Conservation (phyloP, 352 stramenopile genomes). For the Pythium pyrilobum region DNA sequence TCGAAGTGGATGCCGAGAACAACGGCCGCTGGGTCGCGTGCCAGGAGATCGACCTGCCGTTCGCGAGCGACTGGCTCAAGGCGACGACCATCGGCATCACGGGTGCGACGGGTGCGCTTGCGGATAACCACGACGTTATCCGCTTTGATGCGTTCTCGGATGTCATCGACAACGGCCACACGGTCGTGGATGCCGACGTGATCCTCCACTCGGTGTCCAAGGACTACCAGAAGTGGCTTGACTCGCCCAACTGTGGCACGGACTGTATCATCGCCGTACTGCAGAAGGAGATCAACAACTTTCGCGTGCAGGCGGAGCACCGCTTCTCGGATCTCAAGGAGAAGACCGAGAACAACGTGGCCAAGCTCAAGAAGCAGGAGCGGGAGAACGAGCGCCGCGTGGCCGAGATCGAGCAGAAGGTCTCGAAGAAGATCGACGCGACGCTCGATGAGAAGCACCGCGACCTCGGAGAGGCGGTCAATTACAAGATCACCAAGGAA, state of each 20-base stretch:
- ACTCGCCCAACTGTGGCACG: conserved; percentile 67
- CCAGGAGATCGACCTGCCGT: conserved; percentile 57
- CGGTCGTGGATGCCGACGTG: conserved; percentile 52
- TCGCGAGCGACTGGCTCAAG: conserved; percentile 56
- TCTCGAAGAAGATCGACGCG: conserved; percentile 55
- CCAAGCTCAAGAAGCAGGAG: conserved; percentile 72
- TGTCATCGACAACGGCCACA: conserved; percentile 35
- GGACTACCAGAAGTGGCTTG: conserved; percentile 81
- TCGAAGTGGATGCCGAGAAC: conserved; percentile 64
- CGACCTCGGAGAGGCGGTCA: conserved; percentile 52
- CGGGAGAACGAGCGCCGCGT: conserved; percentile 71
- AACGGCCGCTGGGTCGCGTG: conserved; percentile 62
- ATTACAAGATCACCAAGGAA: conserved; percentile 75
- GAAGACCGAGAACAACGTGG: conserved; percentile 78
- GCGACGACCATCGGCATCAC: conserved; percentile 68
- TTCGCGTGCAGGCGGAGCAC: conserved; percentile 77
- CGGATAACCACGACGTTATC: conserved; percentile 86
- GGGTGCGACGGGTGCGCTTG: conserved; percentile 64
- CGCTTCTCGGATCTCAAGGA: conserved; percentile 81
- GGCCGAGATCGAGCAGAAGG: conserved; percentile 59
- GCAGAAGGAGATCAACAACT: conserved; percentile 75
- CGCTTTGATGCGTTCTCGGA: conserved; percentile 69
- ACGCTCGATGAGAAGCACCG: conserved; percentile 56
- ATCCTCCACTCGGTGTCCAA: conserved; percentile 80
- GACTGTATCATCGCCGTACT: conserved; percentile 76